Conservation (phyloP, 805 yeast genomes). For the Kluyveromyces lactis region DNA sequence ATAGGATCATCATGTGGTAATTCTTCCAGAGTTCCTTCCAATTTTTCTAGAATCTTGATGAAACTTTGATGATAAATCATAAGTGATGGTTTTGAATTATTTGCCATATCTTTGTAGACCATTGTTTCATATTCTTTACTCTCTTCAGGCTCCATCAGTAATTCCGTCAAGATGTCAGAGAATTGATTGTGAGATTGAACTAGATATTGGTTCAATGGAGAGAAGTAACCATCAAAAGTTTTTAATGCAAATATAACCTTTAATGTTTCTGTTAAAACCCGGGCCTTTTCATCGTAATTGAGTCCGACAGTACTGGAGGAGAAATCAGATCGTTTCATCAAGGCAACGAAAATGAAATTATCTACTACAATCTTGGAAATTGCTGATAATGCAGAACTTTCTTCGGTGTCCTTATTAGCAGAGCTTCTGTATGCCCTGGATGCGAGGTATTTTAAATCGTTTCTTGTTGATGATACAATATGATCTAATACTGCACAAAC, state of each 20-base stretch:
- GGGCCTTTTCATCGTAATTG: constrained; percentile 10
- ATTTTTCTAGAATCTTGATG: constrained; percentile 36
- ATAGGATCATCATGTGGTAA: constrained; percentile 52
- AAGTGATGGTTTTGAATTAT: constrained; percentile 32
- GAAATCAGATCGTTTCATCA: constrained; percentile 17
- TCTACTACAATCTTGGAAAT: constrained; percentile 32
- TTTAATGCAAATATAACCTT: constrained; percentile 21
- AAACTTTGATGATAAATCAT: constrained; percentile 39
- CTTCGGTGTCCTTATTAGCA: constrained; percentile 46
- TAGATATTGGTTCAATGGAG: constrained; percentile 28
- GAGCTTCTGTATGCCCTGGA: constrained; percentile 35
- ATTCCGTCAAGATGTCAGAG: constrained; percentile 16
- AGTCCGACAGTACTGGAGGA: constrained; percentile 11
- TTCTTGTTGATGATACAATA: constrained; percentile 31
- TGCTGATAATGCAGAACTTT: constrained; percentile 56
- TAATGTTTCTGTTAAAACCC: constrained; percentile 14
- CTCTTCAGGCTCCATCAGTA: constrained; percentile 24
- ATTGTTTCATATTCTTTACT: constrained; percentile 23
- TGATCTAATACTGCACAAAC: constrained; percentile 37
- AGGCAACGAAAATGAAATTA: constrained; percentile 18
- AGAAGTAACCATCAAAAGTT: constrained; percentile 22
- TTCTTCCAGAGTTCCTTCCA: constrained; percentile 34
- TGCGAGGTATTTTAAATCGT: constrained; percentile 49
- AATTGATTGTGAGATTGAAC: constrained; percentile 24
- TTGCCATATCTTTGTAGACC: constrained; percentile 26